Percentiles rank a stretch among this genome's conserved stretches.
These are phyloP conservation scores for Themeda triandra DNA, from an alignment of 176 grass and related monocot species.

Conservation along the genomic window DNA sequence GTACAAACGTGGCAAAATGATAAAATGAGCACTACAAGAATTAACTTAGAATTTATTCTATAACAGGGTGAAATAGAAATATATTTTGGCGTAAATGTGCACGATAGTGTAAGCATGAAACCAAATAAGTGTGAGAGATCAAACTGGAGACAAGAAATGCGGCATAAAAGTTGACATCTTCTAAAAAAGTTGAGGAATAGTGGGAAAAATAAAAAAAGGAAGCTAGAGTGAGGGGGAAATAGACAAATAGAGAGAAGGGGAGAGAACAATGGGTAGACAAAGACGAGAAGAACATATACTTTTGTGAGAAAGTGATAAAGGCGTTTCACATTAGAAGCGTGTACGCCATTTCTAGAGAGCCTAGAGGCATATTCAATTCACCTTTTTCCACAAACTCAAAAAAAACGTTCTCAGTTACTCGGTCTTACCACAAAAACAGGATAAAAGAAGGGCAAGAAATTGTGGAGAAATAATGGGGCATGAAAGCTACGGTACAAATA, in stretches of 20 bases:
- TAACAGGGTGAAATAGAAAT: background rate
- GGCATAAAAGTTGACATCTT: background rate
- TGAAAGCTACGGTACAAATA: background rate
- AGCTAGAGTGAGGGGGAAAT: background rate
- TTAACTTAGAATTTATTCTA: too few relatives aligned
- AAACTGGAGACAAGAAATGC: background rate
- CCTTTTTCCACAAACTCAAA: too few relatives aligned
- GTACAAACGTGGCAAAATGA: background rate
- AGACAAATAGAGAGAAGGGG: background rate
- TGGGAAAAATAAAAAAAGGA: background rate
- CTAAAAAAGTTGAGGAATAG: background rate
- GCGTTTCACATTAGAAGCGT: too few relatives aligned
- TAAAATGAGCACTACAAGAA: background rate
- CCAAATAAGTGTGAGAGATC: background rate
- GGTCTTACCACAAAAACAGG: too few relatives aligned
- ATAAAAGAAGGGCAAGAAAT: too few relatives aligned
- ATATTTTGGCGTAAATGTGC: background rate
- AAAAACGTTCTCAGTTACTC: too few relatives aligned
- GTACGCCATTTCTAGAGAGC: too few relatives aligned
- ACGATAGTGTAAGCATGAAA: background rate
- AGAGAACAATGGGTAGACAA: background rate
- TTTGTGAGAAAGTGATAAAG: too few relatives aligned
- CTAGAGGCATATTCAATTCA: too few relatives aligned
- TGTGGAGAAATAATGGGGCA: too few relatives aligned
- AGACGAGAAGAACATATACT: too few relatives aligned